Conservation (phyloP, 345 rosid genomes). For the Rhodomyrtus tomentosa region DNA sequence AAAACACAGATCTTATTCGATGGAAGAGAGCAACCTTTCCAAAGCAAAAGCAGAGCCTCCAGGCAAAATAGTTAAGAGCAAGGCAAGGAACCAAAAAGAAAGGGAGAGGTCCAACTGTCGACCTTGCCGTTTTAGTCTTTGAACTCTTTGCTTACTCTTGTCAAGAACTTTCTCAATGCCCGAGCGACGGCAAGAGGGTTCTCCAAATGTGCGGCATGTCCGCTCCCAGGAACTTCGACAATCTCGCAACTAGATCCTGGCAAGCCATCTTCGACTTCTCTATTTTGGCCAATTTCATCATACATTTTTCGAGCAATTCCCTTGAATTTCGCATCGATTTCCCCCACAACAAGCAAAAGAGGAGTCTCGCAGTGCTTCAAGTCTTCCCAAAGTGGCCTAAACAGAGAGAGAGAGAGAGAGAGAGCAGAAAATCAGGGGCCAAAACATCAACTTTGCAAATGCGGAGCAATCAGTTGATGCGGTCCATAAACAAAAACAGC, state of each 20-base stretch:
- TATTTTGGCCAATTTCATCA: slow-evolving; percentile 6
- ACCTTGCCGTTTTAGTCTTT: neutral
- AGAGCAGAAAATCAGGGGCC: neutral
- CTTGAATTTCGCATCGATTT: slow-evolving; percentile 59
- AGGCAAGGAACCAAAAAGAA: neutral
- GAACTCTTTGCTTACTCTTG: slow-evolving; percentile 5
- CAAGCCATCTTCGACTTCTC: neutral
- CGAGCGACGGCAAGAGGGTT: slow-evolving; percentile 51
- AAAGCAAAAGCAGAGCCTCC: neutral
- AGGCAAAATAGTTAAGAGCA: neutral
- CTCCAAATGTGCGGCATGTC: slow-evolving; percentile 92
- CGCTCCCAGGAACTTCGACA: slow-evolving; percentile 46
- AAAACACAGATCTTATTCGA: neutral
- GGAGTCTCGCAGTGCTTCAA: slow-evolving; percentile 47
- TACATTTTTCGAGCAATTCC: slow-evolving; percentile 42
- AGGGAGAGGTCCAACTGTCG: neutral
- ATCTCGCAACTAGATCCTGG: slow-evolving; percentile 17
- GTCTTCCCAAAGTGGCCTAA: slow-evolving; percentile 82
- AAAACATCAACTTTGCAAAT: neutral
- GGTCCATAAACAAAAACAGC: neutral
- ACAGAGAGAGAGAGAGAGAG: neutral
- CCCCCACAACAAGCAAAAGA: slow-evolving; percentile 53
- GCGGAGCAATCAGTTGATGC: neutral
- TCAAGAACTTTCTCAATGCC: slow-evolving; percentile 47
- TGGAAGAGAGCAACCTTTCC: neutral